Percentiles rank a stretch among this genome's conserved stretches.
phyloP scores from a whole-genome alignment of 1,284 basidiomycete species.

The Schizopora paradoxa region DNA sequence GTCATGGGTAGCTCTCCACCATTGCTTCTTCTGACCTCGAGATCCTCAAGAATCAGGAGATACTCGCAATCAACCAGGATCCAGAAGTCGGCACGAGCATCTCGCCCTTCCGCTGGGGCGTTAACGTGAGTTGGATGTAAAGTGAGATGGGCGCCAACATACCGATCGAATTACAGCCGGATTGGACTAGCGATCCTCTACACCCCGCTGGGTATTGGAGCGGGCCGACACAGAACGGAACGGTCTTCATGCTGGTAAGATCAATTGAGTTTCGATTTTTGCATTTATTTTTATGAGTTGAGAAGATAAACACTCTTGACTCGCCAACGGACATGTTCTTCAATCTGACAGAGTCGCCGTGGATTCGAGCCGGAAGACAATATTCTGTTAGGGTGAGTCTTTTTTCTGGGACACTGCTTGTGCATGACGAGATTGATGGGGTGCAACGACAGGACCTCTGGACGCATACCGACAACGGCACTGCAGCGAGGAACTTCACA shows the following conservation, averaged over 20 bases:
- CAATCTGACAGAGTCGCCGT: constrained; percentile 62
- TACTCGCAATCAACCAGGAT: constrained; percentile 67
- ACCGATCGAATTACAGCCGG: constrained; percentile 34
- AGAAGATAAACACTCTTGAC: constrained; percentile 46
- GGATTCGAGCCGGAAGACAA: constrained; percentile 60
- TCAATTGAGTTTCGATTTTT: neutral
- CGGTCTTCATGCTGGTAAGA: constrained; percentile 49
- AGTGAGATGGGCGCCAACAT: too few species aligned
- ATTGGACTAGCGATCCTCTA: constrained; percentile 41
- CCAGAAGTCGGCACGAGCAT: constrained; percentile 53
- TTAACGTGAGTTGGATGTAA: constrained; percentile 42
- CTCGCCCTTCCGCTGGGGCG: constrained; percentile 64
- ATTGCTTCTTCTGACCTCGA: constrained; percentile 44
- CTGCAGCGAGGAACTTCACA: constrained; percentile 58
- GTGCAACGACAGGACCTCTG: constrained; percentile 48
- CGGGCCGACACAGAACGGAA: constrained; percentile 44
- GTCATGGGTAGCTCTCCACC: constrained; percentile 41
- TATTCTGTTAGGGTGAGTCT: constrained; percentile 51
- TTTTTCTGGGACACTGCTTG: too few species aligned
- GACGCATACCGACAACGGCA: constrained; percentile 65
- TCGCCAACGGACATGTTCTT: constrained; percentile 53
- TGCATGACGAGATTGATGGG: neutral
- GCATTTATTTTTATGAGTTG: constrained; percentile 2
- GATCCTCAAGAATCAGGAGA: constrained; percentile 57
- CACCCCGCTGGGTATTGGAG: constrained; percentile 52